Evolutionary conservation across 176 grass and related monocot genomes (phyloP).

Genomic region (Paspalum vaginatum): DNA sequence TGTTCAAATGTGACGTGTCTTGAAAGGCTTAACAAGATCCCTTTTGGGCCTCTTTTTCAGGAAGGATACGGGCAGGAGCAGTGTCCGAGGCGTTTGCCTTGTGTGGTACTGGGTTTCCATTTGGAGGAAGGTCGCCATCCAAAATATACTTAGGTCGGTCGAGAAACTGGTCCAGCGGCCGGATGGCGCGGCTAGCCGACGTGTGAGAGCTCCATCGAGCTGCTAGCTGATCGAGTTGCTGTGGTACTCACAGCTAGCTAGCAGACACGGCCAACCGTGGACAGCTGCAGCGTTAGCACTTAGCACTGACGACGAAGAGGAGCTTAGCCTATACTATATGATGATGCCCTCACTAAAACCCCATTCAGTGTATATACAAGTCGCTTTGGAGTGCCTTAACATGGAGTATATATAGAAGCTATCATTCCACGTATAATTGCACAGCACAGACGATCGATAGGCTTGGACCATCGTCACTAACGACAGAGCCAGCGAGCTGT

Average conservation of each 20-base stretch:
- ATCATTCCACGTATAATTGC: constrained; percentile 22
- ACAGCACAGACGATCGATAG: not conserved
- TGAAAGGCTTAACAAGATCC: constrained; percentile 40
- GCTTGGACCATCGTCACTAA: not conserved
- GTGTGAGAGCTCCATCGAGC: constrained; percentile 39
- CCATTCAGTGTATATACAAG: not conserved
- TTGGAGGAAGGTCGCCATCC: constrained; percentile 64
- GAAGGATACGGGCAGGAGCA: constrained; percentile 33
- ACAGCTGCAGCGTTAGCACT: not conserved
- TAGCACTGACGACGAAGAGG: not conserved
- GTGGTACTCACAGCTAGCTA: constrained; percentile 13
- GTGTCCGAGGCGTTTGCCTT: constrained; percentile 39
- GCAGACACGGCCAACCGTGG: constrained; percentile 22
- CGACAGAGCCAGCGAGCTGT: not conserved
- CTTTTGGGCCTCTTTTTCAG: constrained; percentile 26
- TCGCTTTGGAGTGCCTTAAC: not conserved
- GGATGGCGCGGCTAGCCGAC: not conserved
- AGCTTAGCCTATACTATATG: not conserved
- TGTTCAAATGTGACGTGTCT: constrained; percentile 34
- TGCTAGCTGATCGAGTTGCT: constrained; percentile 18
- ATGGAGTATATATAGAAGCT: no score
- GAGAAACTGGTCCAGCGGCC: constrained; percentile 33
- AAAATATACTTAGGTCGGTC: constrained; percentile 73
- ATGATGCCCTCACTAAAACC: not conserved
- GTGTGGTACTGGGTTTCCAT: constrained; percentile 54